Base-by-base conservation (phyloP, 257 asterid genomes). In the Fraxinus excelsior region DNA sequence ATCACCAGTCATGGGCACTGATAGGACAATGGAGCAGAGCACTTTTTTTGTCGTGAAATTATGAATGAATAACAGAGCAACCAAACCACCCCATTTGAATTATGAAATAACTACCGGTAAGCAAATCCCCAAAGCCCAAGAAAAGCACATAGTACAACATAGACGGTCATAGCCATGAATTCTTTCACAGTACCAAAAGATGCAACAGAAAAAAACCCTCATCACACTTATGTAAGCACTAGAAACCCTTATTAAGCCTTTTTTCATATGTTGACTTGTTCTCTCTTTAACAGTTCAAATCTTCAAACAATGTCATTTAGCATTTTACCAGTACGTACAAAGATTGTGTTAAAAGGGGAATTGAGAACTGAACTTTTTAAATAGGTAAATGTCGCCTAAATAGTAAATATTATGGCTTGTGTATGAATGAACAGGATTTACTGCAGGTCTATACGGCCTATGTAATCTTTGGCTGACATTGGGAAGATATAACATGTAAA, bases 391-490 rank as follows among this genome's bases (percentile, higher is more conserved):
- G 51, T 42, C 16, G 51, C 51, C 51, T 42, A 42, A 42, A 31
- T 31, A 31, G 32, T 31, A 3, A 31, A 42, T 9, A 38, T 38
- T 38, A 38, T 12, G 18, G 83, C 29, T 58, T 80, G 79, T 29
- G 76, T 71, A 83, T 84, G 84, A 79, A 84, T 81, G 86, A 84
- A 81, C 87, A 77, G 85, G 64, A 68, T 78, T 77, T 71, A 67
- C 40, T 64, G 83, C 88, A 85, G 84, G 86, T 49, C 92, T 88
- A 87, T n/a, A 64, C 28, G 74, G 78, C 67, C 86, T 83, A 79
- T 34, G 71, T 74, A 80, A 84, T 64, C 88, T 78, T 83, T 75
- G 80, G 84, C 86, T 88, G 81, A 88, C 89, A 86, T 77, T 78
- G 67, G 70, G 71, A 83, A 85, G 91, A 85, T 83, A 84, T 82